A percentile compares a stretch with the other conserved stretches of the same genome.
These are phyloP conservation scores for Cyberlindnera veronae DNA, from an alignment of 805 yeast species.

Conservation along the genomic window DNA sequence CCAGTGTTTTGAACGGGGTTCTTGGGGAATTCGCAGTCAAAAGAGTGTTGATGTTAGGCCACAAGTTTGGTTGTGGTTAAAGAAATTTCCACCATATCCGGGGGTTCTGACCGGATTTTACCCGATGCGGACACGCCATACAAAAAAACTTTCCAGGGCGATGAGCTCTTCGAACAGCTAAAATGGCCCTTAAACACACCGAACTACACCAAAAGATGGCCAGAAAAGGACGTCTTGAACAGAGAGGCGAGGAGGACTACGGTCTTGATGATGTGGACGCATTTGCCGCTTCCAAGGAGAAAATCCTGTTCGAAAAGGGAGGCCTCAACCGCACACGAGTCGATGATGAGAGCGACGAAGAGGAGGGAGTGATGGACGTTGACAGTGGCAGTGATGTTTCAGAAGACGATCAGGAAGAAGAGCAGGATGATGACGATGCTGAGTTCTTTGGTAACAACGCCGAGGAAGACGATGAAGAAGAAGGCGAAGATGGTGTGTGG, in stretches of 20 bases:
- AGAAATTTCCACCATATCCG: too few species aligned
- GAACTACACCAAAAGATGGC: constrained; percentile 13
- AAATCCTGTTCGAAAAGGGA: constrained; percentile 49
- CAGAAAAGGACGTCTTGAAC: constrained; percentile 14
- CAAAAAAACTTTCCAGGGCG: constrained; percentile 7
- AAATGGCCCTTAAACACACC: background rate
- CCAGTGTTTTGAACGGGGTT: too few species aligned
- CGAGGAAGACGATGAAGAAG: constrained; percentile 30
- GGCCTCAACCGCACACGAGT: too few species aligned
- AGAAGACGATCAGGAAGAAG: constrained; percentile 45
- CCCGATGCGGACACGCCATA: too few species aligned
- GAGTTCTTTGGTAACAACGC: constrained; percentile 32
- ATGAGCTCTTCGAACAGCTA: constrained; percentile 9
- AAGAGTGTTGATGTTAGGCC: too few species aligned
- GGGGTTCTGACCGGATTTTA: too few species aligned
- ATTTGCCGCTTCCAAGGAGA: constrained; percentile 58
- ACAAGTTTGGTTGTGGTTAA: too few species aligned
- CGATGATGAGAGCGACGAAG: constrained; percentile 49
- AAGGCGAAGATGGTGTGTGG: constrained; percentile 42
- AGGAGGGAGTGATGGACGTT: constrained; percentile 44
- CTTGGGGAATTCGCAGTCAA: too few species aligned
- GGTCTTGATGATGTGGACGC: constrained; percentile 68
- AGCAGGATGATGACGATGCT: constrained; percentile 28
- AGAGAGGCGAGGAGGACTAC: constrained; percentile 30
- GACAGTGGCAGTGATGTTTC: constrained; percentile 36